Evolutionary conservation across 805 yeast species (phyloP).

Genomic region (Metschnikowia similis): DNA sequence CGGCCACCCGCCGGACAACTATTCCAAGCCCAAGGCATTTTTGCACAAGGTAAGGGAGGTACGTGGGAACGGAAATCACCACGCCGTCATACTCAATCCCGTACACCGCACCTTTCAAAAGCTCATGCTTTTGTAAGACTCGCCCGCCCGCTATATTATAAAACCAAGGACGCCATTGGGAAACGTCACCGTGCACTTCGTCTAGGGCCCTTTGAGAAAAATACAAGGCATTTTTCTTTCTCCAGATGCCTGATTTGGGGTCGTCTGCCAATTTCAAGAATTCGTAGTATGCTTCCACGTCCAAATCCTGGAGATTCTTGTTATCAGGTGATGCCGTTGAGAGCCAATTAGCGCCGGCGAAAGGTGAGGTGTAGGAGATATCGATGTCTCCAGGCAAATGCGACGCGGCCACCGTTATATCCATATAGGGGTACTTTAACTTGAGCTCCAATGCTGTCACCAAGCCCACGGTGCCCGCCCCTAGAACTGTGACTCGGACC

Average conservation of each 20-base stretch:
- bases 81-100: conserved; percentile 53
- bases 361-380: conserved; percentile 57
- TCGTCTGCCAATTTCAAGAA: conserved; percentile 45
- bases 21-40: conserved; percentile 47
- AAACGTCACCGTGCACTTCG: conserved; percentile 5
- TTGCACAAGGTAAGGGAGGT: conserved; percentile 49
- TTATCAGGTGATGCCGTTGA: conserved; percentile 50
- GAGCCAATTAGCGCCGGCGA: conserved; percentile 72
- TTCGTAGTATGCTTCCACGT: conserved; percentile 45
- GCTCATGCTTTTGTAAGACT: conserved; percentile 29
- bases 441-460: conserved; percentile 33
- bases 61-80: conserved; percentile 55
- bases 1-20: conserved; percentile 35
- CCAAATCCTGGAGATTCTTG: conserved; percentile 25
- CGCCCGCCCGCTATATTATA: conserved; percentile 37
- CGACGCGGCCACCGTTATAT: conserved; percentile 29
- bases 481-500: conserved; percentile 13
- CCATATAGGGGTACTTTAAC: conserved; percentile 9
- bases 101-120: conserved; percentile 36
- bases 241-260: conserved; percentile 45
- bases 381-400: conserved; percentile 53
- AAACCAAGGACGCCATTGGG: conserved; percentile 43
- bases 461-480: conserved; percentile 37
- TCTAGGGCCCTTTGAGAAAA: conserved; percentile 12
- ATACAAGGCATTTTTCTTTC: conserved; percentile 11